Evolutionary conservation across 2,329 filamentous ascomycete genomes (phyloP).

Genomic region (Pseudopithomyces maydicus): DNA sequence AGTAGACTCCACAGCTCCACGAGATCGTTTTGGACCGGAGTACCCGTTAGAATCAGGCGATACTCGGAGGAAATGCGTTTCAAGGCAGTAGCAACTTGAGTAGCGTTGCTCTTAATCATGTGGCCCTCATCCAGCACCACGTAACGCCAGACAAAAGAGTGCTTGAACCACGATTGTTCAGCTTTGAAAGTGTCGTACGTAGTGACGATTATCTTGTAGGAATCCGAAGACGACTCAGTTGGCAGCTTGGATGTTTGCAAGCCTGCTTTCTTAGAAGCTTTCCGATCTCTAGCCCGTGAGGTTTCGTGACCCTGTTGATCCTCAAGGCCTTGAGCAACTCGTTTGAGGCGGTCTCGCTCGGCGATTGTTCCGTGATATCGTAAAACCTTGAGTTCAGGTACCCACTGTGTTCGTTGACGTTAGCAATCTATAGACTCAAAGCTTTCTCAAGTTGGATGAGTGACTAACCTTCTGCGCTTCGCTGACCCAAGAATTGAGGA

Average conservation of each 20-base stretch:
- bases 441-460: neutral
- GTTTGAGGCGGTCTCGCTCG: constrained; percentile 74
- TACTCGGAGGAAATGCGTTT: constrained; percentile 53
- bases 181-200: constrained; percentile 99
- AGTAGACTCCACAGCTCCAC: constrained; percentile 63
- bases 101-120: constrained; percentile 87
- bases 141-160: constrained; percentile 95
- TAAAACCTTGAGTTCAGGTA: constrained; percentile 79
- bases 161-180: constrained; percentile 88
- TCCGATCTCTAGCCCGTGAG: constrained; percentile 83
- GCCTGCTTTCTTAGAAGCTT: constrained; percentile 82
- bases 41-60: constrained; percentile 59
- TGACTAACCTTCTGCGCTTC: constrained; percentile 79
- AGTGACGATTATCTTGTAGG: constrained; percentile 73
- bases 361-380: constrained; percentile 94
- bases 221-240: constrained; percentile 25
- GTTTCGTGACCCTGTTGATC: constrained; percentile 54
- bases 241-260: constrained; percentile 35
- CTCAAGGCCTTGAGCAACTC: constrained; percentile 51
- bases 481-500: constrained; percentile 95
- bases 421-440: too few species aligned
- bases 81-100: constrained; percentile 50
- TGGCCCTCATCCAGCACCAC: constrained; percentile 99
- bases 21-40: constrained; percentile 64
- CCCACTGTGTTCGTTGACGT: constrained; percentile 67